These are phyloP conservation scores for Ophioceras dolichostomum DNA, from an alignment of 2,329 filamentous ascomycete species.

Conservation along the genomic window DNA sequence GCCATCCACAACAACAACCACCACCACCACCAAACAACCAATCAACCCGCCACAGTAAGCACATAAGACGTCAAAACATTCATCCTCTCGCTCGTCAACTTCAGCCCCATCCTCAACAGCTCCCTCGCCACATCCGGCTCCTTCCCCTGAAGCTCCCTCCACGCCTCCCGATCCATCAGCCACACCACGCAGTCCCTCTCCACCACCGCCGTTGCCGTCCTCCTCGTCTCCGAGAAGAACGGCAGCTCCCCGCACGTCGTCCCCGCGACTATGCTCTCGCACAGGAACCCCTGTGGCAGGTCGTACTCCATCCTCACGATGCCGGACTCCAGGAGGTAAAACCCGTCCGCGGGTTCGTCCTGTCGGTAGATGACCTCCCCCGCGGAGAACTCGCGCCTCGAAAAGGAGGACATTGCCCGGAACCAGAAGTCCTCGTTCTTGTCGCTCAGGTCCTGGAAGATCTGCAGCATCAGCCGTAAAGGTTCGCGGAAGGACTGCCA, in stretches of 20 bases:
- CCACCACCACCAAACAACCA: no score
- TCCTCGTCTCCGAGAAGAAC: slow-evolving; percentile 83
- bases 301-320: slow-evolving; percentile 86
- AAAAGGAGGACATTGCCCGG: slow-evolving; percentile 63
- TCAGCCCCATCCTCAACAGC: slow-evolving; percentile 75
- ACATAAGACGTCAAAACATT: slow-evolving; percentile 44
- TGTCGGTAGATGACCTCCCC: slow-evolving; percentile 67
- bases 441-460: slow-evolving; percentile 79
- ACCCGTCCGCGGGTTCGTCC: slow-evolving; percentile 66
- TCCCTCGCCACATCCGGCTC: slow-evolving; percentile 73
- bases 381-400: slow-evolving; percentile 50
- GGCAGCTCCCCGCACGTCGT: slow-evolving; percentile 93
- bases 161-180: slow-evolving; percentile 61
- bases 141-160: slow-evolving; percentile 58
- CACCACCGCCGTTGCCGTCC: slow-evolving; percentile 76
- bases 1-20: no score
- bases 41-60: slow-evolving; percentile 33
- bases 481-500: slow-evolving; percentile 88
- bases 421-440: slow-evolving; percentile 97
- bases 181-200: slow-evolving; percentile 76
- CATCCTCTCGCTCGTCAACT: slow-evolving; percentile 92
- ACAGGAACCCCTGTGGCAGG: slow-evolving; percentile 76
- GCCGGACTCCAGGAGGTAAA: slow-evolving; percentile 83
- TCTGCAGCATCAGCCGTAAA: slow-evolving; percentile 80
- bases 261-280: slow-evolving; percentile 85